Conservation (phyloP, 495 filamentous ascomycete species). For the Xylaria castorea region DNA sequence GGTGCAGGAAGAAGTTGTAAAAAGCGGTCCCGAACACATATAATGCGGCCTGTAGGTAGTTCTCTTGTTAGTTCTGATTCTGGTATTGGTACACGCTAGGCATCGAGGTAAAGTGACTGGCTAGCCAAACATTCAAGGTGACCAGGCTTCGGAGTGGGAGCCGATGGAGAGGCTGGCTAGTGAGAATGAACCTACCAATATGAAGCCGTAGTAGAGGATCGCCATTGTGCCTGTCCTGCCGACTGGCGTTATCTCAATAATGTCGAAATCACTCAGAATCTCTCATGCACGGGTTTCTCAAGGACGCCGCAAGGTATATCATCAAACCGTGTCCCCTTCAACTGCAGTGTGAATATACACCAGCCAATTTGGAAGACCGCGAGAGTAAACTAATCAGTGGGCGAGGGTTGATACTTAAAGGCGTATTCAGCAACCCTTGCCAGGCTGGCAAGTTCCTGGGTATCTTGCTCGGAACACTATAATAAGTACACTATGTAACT, state of each 20-base stretch:
- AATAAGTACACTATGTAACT: conserved; percentile 13
- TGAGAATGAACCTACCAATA: conserved; percentile 19
- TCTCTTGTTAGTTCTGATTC: background rate
- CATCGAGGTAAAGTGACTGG: background rate
- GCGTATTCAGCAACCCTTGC: conserved; percentile 3
- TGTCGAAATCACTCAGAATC: conserved; percentile 2
- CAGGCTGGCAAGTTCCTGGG: background rate
- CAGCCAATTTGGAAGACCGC: background rate
- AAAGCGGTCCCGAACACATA: conserved; percentile 34
- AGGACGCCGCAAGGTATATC: background rate
- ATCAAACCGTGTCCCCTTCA: conserved; percentile 8
- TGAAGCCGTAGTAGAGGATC: conserved; percentile 23
- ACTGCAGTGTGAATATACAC: conserved; percentile 7
- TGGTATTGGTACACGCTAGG: background rate
- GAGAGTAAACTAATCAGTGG: conserved; percentile 9
- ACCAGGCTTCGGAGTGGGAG: background rate
- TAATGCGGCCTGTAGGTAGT: conserved; percentile 23
- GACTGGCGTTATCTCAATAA: conserved; percentile 11
- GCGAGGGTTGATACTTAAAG: conserved; percentile 27
- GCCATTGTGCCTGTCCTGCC: conserved; percentile 26
- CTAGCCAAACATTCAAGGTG: background rate
- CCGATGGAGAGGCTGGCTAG: conserved; percentile 13
- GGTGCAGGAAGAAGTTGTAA: conserved; percentile 60
- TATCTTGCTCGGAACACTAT: conserved; percentile 19
- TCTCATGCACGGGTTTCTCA: background rate